phyloP scores from a whole-genome alignment of 176 grass and related monocot genomes.

The Oropetium thomaeum region DNA sequence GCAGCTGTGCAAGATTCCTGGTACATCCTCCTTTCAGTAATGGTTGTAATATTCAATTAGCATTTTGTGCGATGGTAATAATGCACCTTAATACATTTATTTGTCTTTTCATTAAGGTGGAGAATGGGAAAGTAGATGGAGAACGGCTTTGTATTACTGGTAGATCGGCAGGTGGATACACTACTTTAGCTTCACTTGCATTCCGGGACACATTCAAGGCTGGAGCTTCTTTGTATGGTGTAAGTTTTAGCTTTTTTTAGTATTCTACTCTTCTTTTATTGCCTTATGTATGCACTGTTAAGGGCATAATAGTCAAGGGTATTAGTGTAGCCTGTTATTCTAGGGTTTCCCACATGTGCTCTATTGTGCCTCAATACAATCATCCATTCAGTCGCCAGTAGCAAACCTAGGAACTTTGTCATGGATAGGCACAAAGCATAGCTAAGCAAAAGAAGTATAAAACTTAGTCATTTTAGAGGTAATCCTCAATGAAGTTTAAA shows the following conservation, averaged over 20 bases:
- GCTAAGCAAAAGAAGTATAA: too few relatives aligned
- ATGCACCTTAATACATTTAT: conserved; percentile 18
- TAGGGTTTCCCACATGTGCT: too few relatives aligned
- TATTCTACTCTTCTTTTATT: conserved; percentile 3
- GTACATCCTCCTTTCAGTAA: conserved; percentile 33
- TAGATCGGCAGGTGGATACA: conserved; percentile 90
- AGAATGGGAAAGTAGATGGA: conserved; percentile 72
- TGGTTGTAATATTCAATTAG: conserved; percentile 12
- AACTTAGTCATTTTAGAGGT: too few relatives aligned
- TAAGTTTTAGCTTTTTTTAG: conserved; percentile 54
- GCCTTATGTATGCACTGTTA: background rate
- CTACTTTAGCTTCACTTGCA: conserved; percentile 82
- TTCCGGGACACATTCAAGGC: conserved; percentile 91
- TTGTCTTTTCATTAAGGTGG: conserved; percentile 48
- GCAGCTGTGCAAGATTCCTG: conserved; percentile 80
- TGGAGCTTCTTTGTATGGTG: conserved; percentile 96
- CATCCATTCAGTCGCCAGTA: too few relatives aligned
- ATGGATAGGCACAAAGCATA: too few relatives aligned
- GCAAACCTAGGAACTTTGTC: too few relatives aligned
- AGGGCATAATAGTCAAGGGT: too few relatives aligned
- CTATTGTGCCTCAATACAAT: too few relatives aligned
- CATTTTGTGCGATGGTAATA: conserved; percentile 12
- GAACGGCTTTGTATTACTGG: conserved; percentile 88
- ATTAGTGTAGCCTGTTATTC: too few relatives aligned
- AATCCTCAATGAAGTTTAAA: too few relatives aligned